Conservation (phyloP, 1,139 yeast species). For the Yamadazyma sp. region DNA sequence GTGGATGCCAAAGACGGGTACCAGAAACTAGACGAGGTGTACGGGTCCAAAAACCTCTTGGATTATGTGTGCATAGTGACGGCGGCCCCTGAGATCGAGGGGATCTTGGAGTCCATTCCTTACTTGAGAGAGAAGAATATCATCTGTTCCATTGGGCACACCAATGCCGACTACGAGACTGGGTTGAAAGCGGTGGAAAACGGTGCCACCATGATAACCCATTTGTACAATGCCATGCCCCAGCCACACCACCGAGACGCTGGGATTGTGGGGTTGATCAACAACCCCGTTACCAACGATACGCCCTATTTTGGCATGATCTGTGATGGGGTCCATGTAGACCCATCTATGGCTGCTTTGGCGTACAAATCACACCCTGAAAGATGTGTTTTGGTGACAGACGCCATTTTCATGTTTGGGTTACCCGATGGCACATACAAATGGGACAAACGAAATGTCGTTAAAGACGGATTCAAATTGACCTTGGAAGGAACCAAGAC, state of each 20-base stretch:
- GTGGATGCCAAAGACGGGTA: conserved; percentile 45
- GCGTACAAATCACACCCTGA: conserved; percentile 57
- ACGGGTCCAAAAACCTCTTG: conserved; percentile 41
- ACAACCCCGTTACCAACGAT: conserved; percentile 32
- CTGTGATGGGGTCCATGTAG: conserved; percentile 65
- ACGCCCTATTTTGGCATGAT: conserved; percentile 58
- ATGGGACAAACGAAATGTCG: conserved; percentile 51
- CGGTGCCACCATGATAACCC: conserved; percentile 65
- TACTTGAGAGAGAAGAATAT: conserved; percentile 34
- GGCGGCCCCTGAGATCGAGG: conserved; percentile 63
- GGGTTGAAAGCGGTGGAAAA: conserved; percentile 49
- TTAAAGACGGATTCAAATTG: conserved; percentile 49
- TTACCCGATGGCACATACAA: conserved; percentile 50
- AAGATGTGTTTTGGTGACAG: conserved; percentile 60
- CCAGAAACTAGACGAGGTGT: conserved; percentile 39
- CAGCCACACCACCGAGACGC: conserved; percentile 65
- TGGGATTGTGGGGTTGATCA: conserved; percentile 58
- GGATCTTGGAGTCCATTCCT: conserved; percentile 52
- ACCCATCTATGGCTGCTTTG: conserved; percentile 54
- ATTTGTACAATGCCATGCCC: conserved; percentile 68
- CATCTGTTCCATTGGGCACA: conserved; percentile 59
- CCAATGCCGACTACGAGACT: conserved; percentile 49
- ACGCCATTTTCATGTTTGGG: conserved; percentile 60
- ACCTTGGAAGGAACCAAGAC: conserved; percentile 57
- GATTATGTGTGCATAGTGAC: conserved; percentile 54